Conservation (phyloP, 108 stramenopile species). For the Fistulifera solaris region DNA sequence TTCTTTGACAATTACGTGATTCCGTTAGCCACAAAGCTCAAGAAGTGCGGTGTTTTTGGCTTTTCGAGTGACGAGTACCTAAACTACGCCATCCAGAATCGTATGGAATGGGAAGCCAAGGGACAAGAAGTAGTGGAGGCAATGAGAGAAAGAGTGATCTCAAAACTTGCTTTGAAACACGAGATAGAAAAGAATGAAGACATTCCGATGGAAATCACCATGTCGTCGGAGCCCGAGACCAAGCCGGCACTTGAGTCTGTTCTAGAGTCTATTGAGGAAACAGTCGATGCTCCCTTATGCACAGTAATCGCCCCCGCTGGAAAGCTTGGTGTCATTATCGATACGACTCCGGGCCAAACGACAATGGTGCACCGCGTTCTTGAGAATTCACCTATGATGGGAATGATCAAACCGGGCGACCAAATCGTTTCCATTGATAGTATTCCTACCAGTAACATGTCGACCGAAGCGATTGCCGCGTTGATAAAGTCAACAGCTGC, state of each 20-base stretch:
- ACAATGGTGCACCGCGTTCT: background rate
- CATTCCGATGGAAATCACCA: no score
- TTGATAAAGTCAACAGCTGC: background rate
- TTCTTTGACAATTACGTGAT: conserved; percentile 35
- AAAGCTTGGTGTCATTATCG: conserved; percentile 1
- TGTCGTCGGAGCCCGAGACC: no score
- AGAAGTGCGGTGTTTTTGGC: conserved; percentile 32
- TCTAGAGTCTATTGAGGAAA: no score
- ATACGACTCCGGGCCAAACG: background rate
- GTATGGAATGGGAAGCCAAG: conserved; percentile 13
- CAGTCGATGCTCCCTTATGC: no score
- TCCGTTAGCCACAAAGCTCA: conserved; percentile 36
- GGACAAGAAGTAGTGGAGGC: conserved; percentile 10
- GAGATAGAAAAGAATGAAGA: no score
- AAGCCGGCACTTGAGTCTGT: no score
- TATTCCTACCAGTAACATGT: background rate
- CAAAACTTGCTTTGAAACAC: no score
- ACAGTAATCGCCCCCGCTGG: background rate
- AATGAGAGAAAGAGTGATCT: conserved; percentile 1
- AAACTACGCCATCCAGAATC: conserved; percentile 23
- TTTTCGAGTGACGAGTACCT: conserved; percentile 20
- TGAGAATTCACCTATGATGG: background rate
- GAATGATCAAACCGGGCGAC: background rate
- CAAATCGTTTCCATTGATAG: background rate
- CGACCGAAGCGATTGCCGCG: background rate